Base-by-base conservation (phyloP, 1,139 yeast genomes). In the Pichia sp. region DNA sequence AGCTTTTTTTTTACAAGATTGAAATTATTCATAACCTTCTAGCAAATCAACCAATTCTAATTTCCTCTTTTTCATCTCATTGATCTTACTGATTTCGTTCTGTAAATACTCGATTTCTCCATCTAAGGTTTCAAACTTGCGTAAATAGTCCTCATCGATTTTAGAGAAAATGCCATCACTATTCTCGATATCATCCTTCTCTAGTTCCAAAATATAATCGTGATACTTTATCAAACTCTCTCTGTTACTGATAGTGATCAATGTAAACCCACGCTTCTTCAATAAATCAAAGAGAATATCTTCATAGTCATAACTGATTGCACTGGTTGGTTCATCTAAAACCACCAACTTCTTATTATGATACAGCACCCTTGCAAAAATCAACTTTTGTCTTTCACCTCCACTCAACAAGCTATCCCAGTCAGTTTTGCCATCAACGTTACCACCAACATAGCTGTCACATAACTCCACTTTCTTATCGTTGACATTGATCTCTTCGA, bases 391-490 rank as follows among this genome's bases (percentile, higher is more conserved):
- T 72, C 90, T 87, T 69, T 92, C 98, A 54, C 98, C 98, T 16
- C 98, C 98, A 70, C 95, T 86, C 62, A 92, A 79, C 16, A 92
- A 89, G 67, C 87, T 96, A 66, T 85, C 85, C 98, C 98, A 92
- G 29, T 58, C 62, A 42, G 63, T 61, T 43, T 62, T 64, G 38
- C 67, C 68, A 46, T 63, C 67, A 30, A 61, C 60, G 16, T 53
- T 49, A 15, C 64, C 66, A 7, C 62, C 61, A 31, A 57, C 56
- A 54, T 59, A 64, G 7, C 65, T 58, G 54, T 64, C 66, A 45
- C 61, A 60, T 26, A 66, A 57, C 43, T 59, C 52, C 43, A 62
- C 57, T 19, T 34, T 41, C 34, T 58, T 56, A 16, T 67, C 70
- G 51, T 64, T 59, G 15, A 63, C 60, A 7, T 61, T 58, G 15